Conservation (phyloP, 139 green algal genomes). For the Pycnococcus provasolii region DNA sequence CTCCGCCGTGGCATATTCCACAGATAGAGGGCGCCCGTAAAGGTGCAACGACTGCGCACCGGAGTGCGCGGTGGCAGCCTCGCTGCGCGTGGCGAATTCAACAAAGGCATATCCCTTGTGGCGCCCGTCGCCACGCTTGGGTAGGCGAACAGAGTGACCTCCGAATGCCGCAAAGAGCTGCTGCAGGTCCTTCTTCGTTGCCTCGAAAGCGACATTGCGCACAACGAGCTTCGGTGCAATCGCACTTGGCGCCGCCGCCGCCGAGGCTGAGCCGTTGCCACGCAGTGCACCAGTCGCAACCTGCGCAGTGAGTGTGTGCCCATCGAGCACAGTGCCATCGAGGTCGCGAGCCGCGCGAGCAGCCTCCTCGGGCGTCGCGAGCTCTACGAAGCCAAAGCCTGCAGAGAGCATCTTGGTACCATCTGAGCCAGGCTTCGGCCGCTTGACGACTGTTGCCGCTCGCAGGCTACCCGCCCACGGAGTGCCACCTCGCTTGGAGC, state of each 20-base stretch:
- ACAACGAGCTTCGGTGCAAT: constrained; percentile 69
- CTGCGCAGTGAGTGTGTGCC: constrained; percentile 64
- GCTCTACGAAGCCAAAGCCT: constrained; percentile 62
- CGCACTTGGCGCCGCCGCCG: no score
- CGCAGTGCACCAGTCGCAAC: no score
- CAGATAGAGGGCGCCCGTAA: constrained; percentile 80
- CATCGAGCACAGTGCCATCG: constrained; percentile 70
- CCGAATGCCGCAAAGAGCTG: constrained; percentile 86
- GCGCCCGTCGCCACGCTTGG: constrained; percentile 92
- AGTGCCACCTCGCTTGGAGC: no score
- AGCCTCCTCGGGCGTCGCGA: constrained; percentile 39
- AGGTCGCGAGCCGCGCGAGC: constrained; percentile 51
- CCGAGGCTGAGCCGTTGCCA: no score
- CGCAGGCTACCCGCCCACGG: no score
- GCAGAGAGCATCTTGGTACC: constrained; percentile 36
- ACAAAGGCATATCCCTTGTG: constrained; percentile 60
- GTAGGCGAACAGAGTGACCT: constrained; percentile 73
- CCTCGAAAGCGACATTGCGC: constrained; percentile 97
- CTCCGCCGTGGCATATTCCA: constrained; percentile 72
- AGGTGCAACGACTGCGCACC: constrained; percentile 60
- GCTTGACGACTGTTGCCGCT: no score
- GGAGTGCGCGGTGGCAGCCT: constrained; percentile 49
- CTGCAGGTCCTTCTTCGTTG: constrained; percentile 79
- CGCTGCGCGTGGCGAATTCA: constrained; percentile 38
- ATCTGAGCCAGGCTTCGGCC: constrained; percentile 15